Conservation (phyloP, 805 yeast species). For the Kuraishia molischiana region DNA sequence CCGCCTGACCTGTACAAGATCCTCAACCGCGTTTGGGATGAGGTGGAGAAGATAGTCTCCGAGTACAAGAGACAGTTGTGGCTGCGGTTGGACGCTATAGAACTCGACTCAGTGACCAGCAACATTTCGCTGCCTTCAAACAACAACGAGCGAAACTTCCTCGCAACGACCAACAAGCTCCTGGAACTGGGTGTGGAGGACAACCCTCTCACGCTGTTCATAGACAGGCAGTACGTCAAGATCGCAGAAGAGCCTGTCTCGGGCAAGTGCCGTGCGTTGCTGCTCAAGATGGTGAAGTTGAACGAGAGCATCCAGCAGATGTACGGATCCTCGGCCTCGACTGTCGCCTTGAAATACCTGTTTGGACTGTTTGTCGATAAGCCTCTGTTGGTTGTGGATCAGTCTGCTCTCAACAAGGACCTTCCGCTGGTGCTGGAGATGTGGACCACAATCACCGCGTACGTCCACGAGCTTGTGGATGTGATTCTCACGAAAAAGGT, state of each 20-base stretch:
- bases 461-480: slow-evolving; percentile 22
- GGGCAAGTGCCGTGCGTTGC: slow-evolving; percentile 27
- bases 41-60: slow-evolving; percentile 43
- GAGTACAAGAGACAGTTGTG: slow-evolving; percentile 45
- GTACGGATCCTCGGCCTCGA: slow-evolving; percentile 16
- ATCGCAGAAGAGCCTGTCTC: slow-evolving; percentile 29
- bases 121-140: slow-evolving; percentile 1
- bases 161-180: slow-evolving; percentile 39
- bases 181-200: slow-evolving; percentile 54
- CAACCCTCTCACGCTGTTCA: slow-evolving; percentile 59
- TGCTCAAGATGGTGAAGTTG: slow-evolving; percentile 26
- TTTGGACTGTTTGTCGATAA: slow-evolving; percentile 12
- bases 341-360: slow-evolving; percentile 16
- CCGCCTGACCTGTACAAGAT: slow-evolving; percentile 15
- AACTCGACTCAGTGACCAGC: slow-evolving; percentile 16
- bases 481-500: slow-evolving; percentile 26
- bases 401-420: slow-evolving; percentile 20
- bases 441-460: slow-evolving; percentile 43
- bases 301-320: slow-evolving; percentile 29
- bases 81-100: slow-evolving; percentile 30
- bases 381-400: background rate
- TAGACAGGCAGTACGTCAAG: slow-evolving; percentile 35
- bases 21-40: slow-evolving; percentile 43
- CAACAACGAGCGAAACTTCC: slow-evolving; percentile 16
- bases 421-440: slow-evolving; percentile 45